Conservation (phyloP, 1,284 basidiomycete species). For the Apiotrichum akiyoshidainum region DNA sequence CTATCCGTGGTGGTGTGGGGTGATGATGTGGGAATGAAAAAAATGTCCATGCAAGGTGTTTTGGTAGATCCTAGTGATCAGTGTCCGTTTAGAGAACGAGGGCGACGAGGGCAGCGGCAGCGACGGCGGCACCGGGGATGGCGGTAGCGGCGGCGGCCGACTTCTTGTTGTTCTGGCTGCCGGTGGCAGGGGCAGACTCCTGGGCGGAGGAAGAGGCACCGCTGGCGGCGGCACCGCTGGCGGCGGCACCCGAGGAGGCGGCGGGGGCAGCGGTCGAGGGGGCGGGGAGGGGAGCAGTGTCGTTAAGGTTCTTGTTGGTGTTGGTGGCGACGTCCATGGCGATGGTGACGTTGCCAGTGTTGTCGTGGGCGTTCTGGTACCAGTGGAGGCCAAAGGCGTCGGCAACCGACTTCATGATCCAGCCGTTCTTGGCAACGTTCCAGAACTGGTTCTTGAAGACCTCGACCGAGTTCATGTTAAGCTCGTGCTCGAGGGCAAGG, state of each 20-base stretch:
- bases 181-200: not conserved
- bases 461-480: conserved; percentile 32
- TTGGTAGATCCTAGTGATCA: too few species aligned
- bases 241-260: not conserved
- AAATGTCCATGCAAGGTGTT: not conserved
- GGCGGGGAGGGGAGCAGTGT: not conserved
- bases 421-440: conserved; percentile 35
- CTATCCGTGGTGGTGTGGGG: not conserved
- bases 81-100: conserved; percentile 3
- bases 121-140: not conserved
- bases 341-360: conserved; percentile 28
- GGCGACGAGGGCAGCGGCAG: not conserved
- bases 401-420: conserved; percentile 40
- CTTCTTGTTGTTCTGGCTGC: conserved; percentile 4
- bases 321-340: conserved; percentile 24
- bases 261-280: conserved; percentile 1
- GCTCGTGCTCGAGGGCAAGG: conserved; percentile 43
- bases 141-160: not conserved
- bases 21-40: not conserved
- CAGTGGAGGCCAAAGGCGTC: conserved; percentile 40
- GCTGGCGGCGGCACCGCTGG: not conserved
- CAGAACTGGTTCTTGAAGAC: conserved; percentile 41
- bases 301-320: conserved; percentile 10
- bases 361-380: conserved; percentile 43
- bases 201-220: not conserved